Percentiles rank a stretch among this genome's conserved stretches.
phyloP scores from a whole-genome alignment of 306 rosid species.

The Potentilla sterilis region DNA sequence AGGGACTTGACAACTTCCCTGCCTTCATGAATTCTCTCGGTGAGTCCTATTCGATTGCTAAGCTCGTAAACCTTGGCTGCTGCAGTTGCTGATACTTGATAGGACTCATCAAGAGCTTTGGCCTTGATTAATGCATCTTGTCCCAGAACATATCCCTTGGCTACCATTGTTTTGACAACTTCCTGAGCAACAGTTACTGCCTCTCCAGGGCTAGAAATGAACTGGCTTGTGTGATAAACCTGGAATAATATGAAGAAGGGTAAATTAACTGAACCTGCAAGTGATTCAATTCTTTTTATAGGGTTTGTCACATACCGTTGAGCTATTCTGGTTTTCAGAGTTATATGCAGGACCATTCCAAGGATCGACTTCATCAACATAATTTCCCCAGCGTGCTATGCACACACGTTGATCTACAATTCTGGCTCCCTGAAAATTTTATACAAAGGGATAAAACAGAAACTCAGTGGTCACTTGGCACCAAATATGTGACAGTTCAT shows the following conservation, averaged over 20 bases:
- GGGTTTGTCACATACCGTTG: slow-evolving; percentile 40
- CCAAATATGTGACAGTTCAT: not conserved
- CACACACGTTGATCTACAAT: slow-evolving; percentile 62
- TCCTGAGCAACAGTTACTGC: slow-evolving; percentile 70
- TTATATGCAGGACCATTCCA: slow-evolving; percentile 42
- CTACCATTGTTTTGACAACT: slow-evolving; percentile 81
- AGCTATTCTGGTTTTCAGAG: slow-evolving; percentile 35
- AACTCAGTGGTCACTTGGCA: not conserved
- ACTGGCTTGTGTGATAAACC: slow-evolving; percentile 47
- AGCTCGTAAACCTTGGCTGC: slow-evolving; percentile 69
- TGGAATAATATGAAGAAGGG: slow-evolving; percentile 18
- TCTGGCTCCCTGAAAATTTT: slow-evolving; percentile 63
- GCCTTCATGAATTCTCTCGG: slow-evolving; percentile 62
- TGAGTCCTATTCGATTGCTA: slow-evolving; percentile 68
- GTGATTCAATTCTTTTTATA: not conserved
- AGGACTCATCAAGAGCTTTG: slow-evolving; percentile 76
- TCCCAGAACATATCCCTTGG: slow-evolving; percentile 82
- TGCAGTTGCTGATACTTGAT: slow-evolving; percentile 65
- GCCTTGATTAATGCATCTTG: slow-evolving; percentile 84
- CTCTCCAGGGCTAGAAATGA: slow-evolving; percentile 65
- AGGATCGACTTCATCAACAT: slow-evolving; percentile 42
- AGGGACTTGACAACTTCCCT: slow-evolving; percentile 64
- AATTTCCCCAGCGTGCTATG: slow-evolving; percentile 63
- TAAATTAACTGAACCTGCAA: not conserved
- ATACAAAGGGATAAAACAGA: slow-evolving; percentile 24